Evolutionary conservation across 805 yeast genomes (phyloP).

Genomic region (Isabelozyma pseudorhagii): DNA sequence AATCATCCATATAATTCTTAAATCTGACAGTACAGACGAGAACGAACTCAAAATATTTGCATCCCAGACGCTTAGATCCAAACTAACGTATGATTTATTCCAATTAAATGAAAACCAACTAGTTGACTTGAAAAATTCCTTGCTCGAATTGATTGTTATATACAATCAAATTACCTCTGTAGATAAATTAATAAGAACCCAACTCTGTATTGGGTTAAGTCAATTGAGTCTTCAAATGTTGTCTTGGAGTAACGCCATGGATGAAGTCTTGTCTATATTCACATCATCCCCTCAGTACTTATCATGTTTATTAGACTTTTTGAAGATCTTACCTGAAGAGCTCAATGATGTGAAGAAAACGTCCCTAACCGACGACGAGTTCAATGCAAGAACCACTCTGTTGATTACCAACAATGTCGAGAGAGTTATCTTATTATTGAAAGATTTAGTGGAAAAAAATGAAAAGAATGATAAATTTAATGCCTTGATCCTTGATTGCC

Average conservation of each 20-base stretch:
- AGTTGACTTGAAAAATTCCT: slow-evolving; percentile 53
- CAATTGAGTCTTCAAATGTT: slow-evolving; percentile 76
- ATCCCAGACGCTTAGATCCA: slow-evolving; percentile 87
- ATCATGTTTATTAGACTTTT: slow-evolving; percentile 65
- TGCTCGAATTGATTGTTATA: slow-evolving; percentile 53
- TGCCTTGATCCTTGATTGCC: slow-evolving; percentile 61
- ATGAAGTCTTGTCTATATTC: slow-evolving; percentile 57
- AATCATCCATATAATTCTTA: slow-evolving; percentile 54
- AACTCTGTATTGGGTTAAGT: slow-evolving; percentile 77
- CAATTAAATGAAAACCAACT: slow-evolving; percentile 15
- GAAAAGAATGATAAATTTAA: slow-evolving; percentile 25
- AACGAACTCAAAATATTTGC: slow-evolving; percentile 74
- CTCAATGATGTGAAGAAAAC: slow-evolving; percentile 72
- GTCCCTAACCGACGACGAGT: slow-evolving; percentile 80
- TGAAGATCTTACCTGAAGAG: slow-evolving; percentile 90
- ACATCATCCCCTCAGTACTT: slow-evolving; percentile 36
- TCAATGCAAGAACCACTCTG: slow-evolving; percentile 56
- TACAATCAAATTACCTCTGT: slow-evolving; percentile 31
- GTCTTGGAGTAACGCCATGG: slow-evolving; percentile 68
- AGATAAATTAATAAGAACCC: slow-evolving; percentile 69
- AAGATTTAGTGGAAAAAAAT: slow-evolving; percentile 36
- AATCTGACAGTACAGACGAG: slow-evolving; percentile 25
- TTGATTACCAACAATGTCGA: slow-evolving; percentile 67
- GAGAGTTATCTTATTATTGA: slow-evolving; percentile 61
- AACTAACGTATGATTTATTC: slow-evolving; percentile 73